Conservation (phyloP, 2,329 filamentous ascomycete genomes). For the Cladorrhinum sp. region DNA sequence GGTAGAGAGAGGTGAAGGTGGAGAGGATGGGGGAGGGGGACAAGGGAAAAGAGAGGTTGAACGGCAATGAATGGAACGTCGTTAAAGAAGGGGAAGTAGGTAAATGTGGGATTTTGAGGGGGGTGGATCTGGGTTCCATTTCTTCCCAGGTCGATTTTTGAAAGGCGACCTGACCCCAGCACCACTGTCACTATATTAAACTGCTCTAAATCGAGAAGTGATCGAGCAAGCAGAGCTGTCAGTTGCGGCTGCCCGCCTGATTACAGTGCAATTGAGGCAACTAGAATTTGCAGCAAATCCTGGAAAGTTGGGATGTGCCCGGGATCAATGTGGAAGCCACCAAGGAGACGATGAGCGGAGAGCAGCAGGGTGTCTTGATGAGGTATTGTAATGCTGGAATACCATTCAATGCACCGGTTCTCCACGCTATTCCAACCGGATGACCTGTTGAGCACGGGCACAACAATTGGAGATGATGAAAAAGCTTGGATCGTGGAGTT, state of each 20-base stretch:
- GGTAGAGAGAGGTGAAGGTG: neutral
- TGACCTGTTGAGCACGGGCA: slow-evolving; percentile 4
- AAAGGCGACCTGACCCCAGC: slow-evolving; percentile 3
- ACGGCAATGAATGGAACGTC: neutral
- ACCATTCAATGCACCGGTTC: slow-evolving; percentile 6
- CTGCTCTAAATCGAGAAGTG: slow-evolving; percentile 10
- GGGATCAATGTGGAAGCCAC: slow-evolving; percentile 1
- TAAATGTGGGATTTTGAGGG: neutral
- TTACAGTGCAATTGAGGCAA: neutral
- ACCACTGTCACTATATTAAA: slow-evolving; percentile 1
- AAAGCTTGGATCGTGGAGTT: slow-evolving; percentile 5
- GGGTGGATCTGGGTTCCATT: neutral
- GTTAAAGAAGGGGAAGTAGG: neutral
- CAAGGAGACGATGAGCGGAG: neutral
- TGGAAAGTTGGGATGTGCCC: neutral
- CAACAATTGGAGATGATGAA: neutral
- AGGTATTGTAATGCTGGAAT: slow-evolving; percentile 6
- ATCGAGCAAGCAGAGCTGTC: neutral
- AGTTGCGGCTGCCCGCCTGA: slow-evolving; percentile 10
- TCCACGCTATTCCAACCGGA: slow-evolving; percentile 3
- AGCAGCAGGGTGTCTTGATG: neutral
- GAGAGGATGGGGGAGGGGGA: neutral
- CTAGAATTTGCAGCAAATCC: too few species aligned
- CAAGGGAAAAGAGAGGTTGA: neutral
- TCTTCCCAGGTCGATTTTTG: neutral